Evolutionary conservation across 1,139 yeast species (phyloP).

Genomic region (Geotrichum reessii): DNA sequence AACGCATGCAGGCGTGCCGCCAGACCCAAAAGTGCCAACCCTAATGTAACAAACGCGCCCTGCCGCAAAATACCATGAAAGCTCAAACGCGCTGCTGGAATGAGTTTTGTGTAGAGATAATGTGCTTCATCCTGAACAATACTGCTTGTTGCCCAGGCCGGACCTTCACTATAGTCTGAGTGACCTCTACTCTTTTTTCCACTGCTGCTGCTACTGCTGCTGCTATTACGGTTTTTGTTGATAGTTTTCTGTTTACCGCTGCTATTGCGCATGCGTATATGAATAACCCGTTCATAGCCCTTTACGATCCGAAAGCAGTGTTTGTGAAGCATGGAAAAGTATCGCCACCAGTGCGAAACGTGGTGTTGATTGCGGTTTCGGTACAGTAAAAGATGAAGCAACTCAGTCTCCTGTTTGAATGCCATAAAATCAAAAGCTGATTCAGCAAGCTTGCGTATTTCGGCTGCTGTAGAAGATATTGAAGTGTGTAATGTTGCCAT

Average conservation of each 20-base stretch:
- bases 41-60: slow-evolving; percentile 15
- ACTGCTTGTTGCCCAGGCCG: slow-evolving; percentile 7
- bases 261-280: neutral
- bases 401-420: slow-evolving; percentile 8
- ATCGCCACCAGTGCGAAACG: slow-evolving; percentile 16
- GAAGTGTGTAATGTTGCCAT: neutral
- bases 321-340: slow-evolving; percentile 13
- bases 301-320: slow-evolving; percentile 12
- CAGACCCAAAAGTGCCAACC: slow-evolving; percentile 10
- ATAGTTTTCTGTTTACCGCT: neutral
- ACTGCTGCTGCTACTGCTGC: neutral
- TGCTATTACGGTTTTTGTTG: too few relatives aligned
- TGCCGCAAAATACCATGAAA: slow-evolving; percentile 15
- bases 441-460: neutral
- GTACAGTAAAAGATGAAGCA: slow-evolving; percentile 5
- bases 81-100: slow-evolving; percentile 11
- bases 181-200: neutral
- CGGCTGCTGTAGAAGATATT: neutral
- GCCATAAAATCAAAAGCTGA: slow-evolving; percentile 9
- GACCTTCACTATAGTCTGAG: neutral
- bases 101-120: slow-evolving; percentile 11
- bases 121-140: slow-evolving; percentile 5
- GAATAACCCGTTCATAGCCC: neutral
- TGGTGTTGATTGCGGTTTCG: slow-evolving; percentile 14
- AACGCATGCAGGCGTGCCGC: slow-evolving; percentile 7